Conservation (phyloP, 768 basidiomycete species). For the Macrolepiota fuliginosa region DNA sequence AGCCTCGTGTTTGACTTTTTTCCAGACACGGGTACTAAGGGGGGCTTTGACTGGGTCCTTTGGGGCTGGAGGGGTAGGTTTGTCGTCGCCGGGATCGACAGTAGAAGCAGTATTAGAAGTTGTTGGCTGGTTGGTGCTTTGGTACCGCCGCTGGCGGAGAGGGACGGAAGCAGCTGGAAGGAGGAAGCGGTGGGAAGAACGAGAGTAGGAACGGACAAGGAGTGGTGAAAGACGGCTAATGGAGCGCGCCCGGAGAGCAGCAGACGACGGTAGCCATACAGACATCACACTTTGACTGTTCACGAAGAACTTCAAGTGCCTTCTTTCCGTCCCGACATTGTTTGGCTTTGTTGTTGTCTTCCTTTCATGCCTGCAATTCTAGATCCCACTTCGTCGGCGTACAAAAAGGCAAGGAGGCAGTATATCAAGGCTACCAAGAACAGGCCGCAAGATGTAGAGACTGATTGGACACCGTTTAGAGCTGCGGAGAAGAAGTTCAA, state of each 20-base stretch:
- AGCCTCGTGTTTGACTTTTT: conserved; percentile 92
- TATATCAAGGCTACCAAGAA: conserved; percentile 60
- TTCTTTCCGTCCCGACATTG: conserved; percentile 14
- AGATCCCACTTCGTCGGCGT: conserved; percentile 46
- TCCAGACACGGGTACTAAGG: conserved; percentile 72
- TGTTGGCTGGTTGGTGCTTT: conserved; percentile 28
- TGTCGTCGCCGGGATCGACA: conserved; percentile 34
- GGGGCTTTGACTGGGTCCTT: conserved; percentile 40
- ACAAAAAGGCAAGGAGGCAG: conserved; percentile 58
- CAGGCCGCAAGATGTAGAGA: conserved; percentile 39
- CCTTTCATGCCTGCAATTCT: conserved; percentile 31
- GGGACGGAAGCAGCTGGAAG: conserved; percentile 19
- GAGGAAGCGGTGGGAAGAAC: conserved; percentile 24
- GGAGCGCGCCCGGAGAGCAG: conserved; percentile 40
- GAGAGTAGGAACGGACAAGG: conserved; percentile 19
- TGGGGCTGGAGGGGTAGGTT: conserved; percentile 46
- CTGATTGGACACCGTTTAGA: conserved; percentile 73
- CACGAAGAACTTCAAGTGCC: neutral
- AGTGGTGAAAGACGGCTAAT: conserved; percentile 26
- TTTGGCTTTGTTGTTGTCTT: conserved; percentile 29
- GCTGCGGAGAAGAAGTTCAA: conserved; percentile 81
- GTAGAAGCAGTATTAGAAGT: conserved; percentile 16
- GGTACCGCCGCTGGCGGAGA: conserved; percentile 27
- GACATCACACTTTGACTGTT: conserved; percentile 48
- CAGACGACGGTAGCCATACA: conserved; percentile 65